Percentiles rank a stretch among this genome's conserved stretches.
Conservation (phyloP, 306 rosid genomes). For the Dalbergia cochinchinensis region DNA sequence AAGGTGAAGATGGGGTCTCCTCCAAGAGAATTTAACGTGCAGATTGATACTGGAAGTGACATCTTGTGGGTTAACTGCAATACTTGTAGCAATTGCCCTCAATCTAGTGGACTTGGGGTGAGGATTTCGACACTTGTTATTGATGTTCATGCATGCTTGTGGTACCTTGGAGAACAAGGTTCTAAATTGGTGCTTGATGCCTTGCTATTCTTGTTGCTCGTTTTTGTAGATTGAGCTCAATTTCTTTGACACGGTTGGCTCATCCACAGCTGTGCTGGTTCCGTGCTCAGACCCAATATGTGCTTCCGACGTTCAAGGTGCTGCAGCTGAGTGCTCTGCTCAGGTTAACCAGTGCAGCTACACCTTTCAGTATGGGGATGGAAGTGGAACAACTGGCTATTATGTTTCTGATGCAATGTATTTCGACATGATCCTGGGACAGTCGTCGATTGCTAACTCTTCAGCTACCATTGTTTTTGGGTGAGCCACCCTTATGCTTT, state of each 20-base stretch:
- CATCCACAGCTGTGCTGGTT: constrained; percentile 67
- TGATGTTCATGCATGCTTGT: constrained; percentile 23
- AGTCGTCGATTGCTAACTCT: constrained; percentile 65
- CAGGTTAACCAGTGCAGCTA: constrained; percentile 85
- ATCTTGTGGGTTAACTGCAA: constrained; percentile 93
- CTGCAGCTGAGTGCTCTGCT: constrained; percentile 69
- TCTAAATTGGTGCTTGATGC: constrained; percentile 22
- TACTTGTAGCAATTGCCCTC: constrained; percentile 88
- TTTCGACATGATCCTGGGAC: constrained; percentile 83
- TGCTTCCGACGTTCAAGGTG: constrained; percentile 63
- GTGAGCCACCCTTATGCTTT: constrained; percentile 64
- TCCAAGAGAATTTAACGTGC: constrained; percentile 86
- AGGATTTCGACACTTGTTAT: constrained; percentile 40
- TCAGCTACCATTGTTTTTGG: constrained; percentile 84
- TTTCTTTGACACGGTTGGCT: constrained; percentile 76
- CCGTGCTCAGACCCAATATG: constrained; percentile 85
- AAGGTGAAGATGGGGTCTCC: constrained; percentile 93
- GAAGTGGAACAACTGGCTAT: constrained; percentile 85
- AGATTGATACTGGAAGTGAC: constrained; percentile 96
- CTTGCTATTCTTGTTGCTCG: constrained; percentile 14
- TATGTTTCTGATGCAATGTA: constrained; percentile 76
- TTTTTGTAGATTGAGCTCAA: constrained; percentile 79
- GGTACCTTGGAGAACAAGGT: constrained; percentile 25
- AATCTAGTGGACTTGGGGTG: constrained; percentile 88
- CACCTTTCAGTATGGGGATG: constrained; percentile 86